Percentiles rank a stretch among this genome's conserved stretches.
Evolutionary conservation across 2,329 filamentous ascomycete genomes (phyloP).

Genomic region (Plectosphaerella cucumerina): DNA sequence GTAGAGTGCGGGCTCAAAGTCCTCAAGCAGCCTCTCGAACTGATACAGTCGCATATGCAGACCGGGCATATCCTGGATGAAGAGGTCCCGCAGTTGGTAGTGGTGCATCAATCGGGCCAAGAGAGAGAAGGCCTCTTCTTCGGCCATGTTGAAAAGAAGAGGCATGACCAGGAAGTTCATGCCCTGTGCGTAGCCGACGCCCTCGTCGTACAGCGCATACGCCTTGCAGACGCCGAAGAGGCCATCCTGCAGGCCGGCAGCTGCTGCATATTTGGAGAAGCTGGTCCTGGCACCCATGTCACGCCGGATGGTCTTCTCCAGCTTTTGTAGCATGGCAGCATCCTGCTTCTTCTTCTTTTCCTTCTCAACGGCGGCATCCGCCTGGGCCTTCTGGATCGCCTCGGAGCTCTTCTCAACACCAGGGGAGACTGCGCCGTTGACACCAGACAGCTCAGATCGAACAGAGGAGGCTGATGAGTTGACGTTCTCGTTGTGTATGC

Average conservation of each 20-base stretch:
- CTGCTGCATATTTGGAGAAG: conserved; percentile 92
- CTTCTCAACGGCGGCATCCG: conserved; percentile 59
- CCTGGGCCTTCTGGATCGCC: conserved; percentile 60
- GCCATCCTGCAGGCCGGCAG: conserved; percentile 86
- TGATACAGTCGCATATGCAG: conserved; percentile 91
- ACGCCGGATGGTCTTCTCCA: conserved; percentile 88
- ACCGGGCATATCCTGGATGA: conserved; percentile 93
- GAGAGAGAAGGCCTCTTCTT: conserved; percentile 93
- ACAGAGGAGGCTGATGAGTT: conserved; percentile 81
- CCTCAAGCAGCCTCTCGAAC: conserved; percentile 90
- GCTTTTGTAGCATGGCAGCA: conserved; percentile 64
- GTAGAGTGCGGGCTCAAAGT: conserved; percentile 89
- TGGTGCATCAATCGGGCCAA: conserved; percentile 95
- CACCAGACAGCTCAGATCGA: conserved; percentile 70
- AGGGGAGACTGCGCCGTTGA: conserved; percentile 51
- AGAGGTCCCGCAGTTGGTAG: conserved; percentile 87
- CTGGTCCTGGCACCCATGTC: conserved; percentile 91
- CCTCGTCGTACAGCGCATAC: conserved; percentile 92
- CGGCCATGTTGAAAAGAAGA: conserved; percentile 94
- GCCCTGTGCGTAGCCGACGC: conserved; percentile 93
- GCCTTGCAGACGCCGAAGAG: conserved; percentile 96
- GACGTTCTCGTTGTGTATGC: conserved; percentile 61
- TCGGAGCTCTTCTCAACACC: conserved; percentile 61
- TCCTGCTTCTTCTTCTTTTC: conserved; percentile 80
- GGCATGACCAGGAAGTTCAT: conserved; percentile 99